Percentiles rank a stretch among this genome's conserved stretches.
Conservation (phyloP, 768 basidiomycete species). For the Symmetrospora coprosmae region DNA sequence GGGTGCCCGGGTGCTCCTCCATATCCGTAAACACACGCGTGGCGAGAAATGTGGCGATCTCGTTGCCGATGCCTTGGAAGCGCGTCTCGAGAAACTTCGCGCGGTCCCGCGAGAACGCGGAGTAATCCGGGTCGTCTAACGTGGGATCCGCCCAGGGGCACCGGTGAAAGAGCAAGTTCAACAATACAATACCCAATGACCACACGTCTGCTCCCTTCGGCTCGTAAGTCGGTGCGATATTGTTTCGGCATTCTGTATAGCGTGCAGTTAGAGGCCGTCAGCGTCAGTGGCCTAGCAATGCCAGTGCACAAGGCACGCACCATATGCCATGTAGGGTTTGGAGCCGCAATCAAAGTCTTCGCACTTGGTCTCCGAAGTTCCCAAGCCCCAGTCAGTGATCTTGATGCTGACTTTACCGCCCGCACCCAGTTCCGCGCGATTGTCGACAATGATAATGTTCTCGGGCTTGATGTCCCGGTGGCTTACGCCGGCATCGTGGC, state of each 20-base stretch:
- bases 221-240: conserved; percentile 81
- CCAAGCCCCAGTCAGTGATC: conserved; percentile 89
- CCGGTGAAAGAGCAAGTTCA: conserved; percentile 98
- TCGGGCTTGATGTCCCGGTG: conserved; percentile 97
- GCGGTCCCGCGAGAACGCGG: conserved; percentile 60
- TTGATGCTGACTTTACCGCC: conserved; percentile 63
- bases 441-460: conserved; percentile 38
- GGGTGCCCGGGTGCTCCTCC: conserved; percentile 41
- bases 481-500: conserved; percentile 77
- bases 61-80: conserved; percentile 51
- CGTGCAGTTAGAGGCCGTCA: background rate
- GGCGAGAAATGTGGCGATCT: conserved; percentile 77
- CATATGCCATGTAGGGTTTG: conserved; percentile 96
- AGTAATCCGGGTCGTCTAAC: conserved; percentile 67
- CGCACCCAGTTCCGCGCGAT: conserved; percentile 15
- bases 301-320: conserved; percentile 41
- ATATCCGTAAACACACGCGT: conserved; percentile 66
- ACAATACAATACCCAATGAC: conserved; percentile 95
- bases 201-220: conserved; percentile 94
- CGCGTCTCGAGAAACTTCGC: conserved; percentile 74
- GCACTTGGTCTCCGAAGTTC: conserved; percentile 72
- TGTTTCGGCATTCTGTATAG: conserved; percentile 78
- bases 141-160: conserved; percentile 97
- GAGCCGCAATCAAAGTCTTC: conserved; percentile 97
- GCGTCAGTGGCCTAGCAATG: conserved; percentile 2